Evolutionary conservation across 192 early-diverging fungal species (phyloP).

Genomic region (Backusella macrospora): DNA sequence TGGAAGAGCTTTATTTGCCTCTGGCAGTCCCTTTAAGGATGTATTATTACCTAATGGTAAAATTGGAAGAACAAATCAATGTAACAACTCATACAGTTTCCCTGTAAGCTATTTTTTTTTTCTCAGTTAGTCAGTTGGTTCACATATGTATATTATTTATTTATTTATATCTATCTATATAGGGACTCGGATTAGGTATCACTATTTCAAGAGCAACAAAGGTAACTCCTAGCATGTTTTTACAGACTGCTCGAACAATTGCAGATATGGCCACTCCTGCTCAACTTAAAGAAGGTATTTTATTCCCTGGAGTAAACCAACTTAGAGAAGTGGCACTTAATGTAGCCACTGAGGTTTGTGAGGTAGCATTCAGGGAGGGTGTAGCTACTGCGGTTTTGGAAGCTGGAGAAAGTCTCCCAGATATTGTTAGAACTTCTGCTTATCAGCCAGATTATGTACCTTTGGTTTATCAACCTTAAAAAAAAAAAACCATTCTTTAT

Average conservation of each 20-base stretch:
- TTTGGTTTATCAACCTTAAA: conserved; percentile 19
- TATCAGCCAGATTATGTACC: conserved; percentile 50
- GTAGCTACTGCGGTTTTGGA: conserved; percentile 42
- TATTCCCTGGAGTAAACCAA: conserved; percentile 85
- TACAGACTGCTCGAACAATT: conserved; percentile 76
- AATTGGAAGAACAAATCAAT: conserved; percentile 74
- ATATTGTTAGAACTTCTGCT: conserved; percentile 45
- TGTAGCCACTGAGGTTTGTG: conserved; percentile 80
- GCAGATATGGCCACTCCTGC: conserved; percentile 71
- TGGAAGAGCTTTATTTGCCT: conserved; percentile 92
- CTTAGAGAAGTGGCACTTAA: conserved; percentile 85
- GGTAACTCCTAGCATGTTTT: conserved; percentile 85
- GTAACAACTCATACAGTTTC: conserved; percentile 96
- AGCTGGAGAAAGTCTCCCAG: conserved; percentile 39
- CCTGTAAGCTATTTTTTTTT: conserved; percentile 58
- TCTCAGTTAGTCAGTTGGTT: neutral
- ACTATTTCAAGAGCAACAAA: conserved; percentile 67
- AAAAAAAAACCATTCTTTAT: conserved; percentile 3
- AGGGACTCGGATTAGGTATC: conserved; percentile 88
- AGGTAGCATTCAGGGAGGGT: conserved; percentile 48
- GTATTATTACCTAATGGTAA: conserved; percentile 68
- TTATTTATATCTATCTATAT: neutral
- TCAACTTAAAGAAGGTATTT: conserved; percentile 68
- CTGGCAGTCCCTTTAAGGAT: conserved; percentile 90
- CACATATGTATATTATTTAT: neutral